Percentiles rank a stretch among this genome's conserved stretches.
phyloP scores from a whole-genome alignment of 768 basidiomycete species.

The Kwoniella bestiolae region DNA sequence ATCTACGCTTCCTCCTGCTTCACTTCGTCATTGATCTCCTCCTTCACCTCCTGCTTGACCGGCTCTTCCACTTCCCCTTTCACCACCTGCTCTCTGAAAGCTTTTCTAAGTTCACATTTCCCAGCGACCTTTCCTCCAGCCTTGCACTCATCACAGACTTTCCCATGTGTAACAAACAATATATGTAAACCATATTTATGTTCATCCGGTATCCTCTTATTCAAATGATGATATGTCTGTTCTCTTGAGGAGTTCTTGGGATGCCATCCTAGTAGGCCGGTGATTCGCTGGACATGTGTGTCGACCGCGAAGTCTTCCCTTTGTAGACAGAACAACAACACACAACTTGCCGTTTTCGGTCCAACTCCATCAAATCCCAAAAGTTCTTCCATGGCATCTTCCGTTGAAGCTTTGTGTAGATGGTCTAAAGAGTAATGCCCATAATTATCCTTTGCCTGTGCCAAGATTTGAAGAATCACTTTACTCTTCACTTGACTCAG shows the following conservation, averaged over 20 bases:
- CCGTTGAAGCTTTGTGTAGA: conserved; percentile 45
- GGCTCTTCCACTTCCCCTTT: neutral
- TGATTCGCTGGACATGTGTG: conserved; percentile 52
- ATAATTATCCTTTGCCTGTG: conserved; percentile 45
- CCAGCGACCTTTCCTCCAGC: conserved; percentile 37
- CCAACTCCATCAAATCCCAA: conserved; percentile 47
- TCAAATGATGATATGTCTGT: conserved; percentile 49
- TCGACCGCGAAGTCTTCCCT: conserved; percentile 52
- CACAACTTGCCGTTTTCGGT: conserved; percentile 52
- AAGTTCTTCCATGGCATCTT: conserved; percentile 46
- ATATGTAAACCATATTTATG: conserved; percentile 51
- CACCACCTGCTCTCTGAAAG: conserved; percentile 27
- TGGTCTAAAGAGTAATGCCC: conserved; percentile 48
- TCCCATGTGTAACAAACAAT: conserved; percentile 50
- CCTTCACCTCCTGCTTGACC: conserved; percentile 6
- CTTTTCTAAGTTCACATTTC: conserved; percentile 39
- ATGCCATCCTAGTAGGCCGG: conserved; percentile 48
- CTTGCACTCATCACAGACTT: conserved; percentile 46
- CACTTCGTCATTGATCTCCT: neutral
- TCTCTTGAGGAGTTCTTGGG: conserved; percentile 44
- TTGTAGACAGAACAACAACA: conserved; percentile 47
- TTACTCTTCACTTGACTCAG: conserved; percentile 47
- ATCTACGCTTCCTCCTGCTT: conserved; percentile 11
- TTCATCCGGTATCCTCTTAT: conserved; percentile 49
- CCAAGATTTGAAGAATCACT: conserved; percentile 49